Base-by-base conservation (phyloP, 306 rosid species). In the Prosopis cineraria region DNA sequence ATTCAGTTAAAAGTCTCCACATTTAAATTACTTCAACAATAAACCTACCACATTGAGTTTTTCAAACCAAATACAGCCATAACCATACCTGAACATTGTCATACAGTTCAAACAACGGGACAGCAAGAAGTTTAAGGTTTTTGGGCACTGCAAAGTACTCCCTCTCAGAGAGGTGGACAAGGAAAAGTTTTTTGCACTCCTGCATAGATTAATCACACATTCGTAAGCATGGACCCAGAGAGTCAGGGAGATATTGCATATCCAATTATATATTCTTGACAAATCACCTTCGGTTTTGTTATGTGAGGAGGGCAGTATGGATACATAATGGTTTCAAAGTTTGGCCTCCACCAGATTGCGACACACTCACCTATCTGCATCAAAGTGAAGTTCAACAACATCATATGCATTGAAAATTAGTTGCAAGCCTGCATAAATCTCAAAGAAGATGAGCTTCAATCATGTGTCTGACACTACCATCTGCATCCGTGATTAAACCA, bases 331-430 rank as follows among this genome's bases (percentile, higher is more conserved):
- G 97, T 96, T 79, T 96, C 99, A 79, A 96, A 96, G 84, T 96
- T 96, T 74, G 98, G 99, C 82, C 99, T 93, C 99, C 99, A 96
- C 99, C 99, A 96, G 87, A 80, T 93, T 29, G 99, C 98, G 76
- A 96, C 99, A 60, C 99, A 93, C 69, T 96, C 99, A 70, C 99
- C 98, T 48, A 93, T 93, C 99, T 96, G 96, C 72, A 68, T 16
- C 53, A 68, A 10, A 68, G 72, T 41, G 22, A 11, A 77, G 16
- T 6, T 10, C 20, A 36, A 20, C 40, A 39, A 73, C 6, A 27
- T 30, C 34, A 16, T 11, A 55, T 55, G 33, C 33, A 37, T 5
- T 33, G 1, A 48, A 17, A 58, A 4, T 7, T 20, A 13, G 47
- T 2, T 75, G 3, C 2, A 48, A 31, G 64, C 36, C 62, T 12